Evolutionary conservation across 2,329 filamentous ascomycete genomes (phyloP).

Genomic region (Alternaria longipes): DNA sequence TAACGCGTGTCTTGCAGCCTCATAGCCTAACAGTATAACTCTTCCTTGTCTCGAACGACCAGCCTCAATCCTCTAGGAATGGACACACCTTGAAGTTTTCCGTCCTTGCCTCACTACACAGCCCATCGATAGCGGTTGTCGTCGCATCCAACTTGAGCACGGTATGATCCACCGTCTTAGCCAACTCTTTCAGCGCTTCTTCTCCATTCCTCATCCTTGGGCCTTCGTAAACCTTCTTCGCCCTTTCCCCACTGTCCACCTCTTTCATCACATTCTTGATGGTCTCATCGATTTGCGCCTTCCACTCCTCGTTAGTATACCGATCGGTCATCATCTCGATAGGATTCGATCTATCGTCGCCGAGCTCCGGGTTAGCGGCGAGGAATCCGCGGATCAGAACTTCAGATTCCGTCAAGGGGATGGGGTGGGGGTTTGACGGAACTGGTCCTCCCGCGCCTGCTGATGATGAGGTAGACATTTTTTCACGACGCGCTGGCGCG

Average conservation of each 20-base stretch:
- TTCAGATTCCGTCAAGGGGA: conserved; percentile 45
- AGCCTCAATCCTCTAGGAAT: not conserved
- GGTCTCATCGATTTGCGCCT: conserved; percentile 52
- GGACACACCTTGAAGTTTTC: conserved; percentile 56
- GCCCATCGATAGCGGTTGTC: conserved; percentile 58
- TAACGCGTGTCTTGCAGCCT: not conserved
- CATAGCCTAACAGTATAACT: not conserved
- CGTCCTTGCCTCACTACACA: conserved; percentile 64
- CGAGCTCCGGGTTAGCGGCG: conserved; percentile 42
- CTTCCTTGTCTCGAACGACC: not conserved
- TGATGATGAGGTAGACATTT: conserved; percentile 22
- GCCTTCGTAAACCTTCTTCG: conserved; percentile 38
- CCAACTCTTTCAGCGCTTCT: conserved; percentile 41
- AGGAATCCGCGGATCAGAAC: conserved; percentile 47
- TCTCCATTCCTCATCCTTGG: conserved; percentile 39
- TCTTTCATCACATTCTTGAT: conserved; percentile 40
- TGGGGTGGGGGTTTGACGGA: conserved; percentile 30
- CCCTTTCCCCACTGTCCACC: conserved; percentile 39
- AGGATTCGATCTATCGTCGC: conserved; percentile 39
- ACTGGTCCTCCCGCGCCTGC: conserved; percentile 6
- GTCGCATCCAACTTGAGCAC: conserved; percentile 61
- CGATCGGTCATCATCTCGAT: conserved; percentile 52
- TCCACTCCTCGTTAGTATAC: conserved; percentile 59
- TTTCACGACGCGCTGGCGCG: conserved; percentile 7
- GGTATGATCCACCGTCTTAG: conserved; percentile 59